Evolutionary conservation across 2,329 filamentous ascomycete genomes (phyloP).

Genomic region (Colletotrichum sp.): DNA sequence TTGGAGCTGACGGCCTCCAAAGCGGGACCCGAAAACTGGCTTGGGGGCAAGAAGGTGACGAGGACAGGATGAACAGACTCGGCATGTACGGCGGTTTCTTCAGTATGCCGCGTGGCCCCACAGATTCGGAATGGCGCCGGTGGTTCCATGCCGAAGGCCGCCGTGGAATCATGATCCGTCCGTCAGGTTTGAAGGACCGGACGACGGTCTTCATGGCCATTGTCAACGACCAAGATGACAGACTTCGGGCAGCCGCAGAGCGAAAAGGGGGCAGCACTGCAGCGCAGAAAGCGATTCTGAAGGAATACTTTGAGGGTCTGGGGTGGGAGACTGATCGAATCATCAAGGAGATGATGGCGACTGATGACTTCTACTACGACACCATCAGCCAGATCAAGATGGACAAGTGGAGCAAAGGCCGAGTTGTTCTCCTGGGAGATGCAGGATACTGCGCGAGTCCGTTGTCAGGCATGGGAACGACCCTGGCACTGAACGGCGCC

Average conservation of each 20-base stretch:
- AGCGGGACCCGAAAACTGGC: conserved; percentile 51
- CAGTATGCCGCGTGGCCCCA: conserved; percentile 35
- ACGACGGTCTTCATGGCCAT: conserved; percentile 30
- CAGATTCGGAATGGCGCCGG: conserved; percentile 26
- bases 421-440: conserved; percentile 54
- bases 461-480: conserved; percentile 54
- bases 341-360: conserved; percentile 35
- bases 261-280: conserved; percentile 25
- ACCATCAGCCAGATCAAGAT: conserved; percentile 47
- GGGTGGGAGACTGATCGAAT: conserved; percentile 51
- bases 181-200: conserved; percentile 29
- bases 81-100: conserved; percentile 43
- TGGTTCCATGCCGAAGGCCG: conserved; percentile 38
- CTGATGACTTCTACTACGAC: conserved; percentile 50
- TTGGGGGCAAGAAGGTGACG: conserved; percentile 30
- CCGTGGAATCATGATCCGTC: conserved; percentile 42
- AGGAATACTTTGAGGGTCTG: conserved; percentile 44
- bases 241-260: conserved; percentile 1
- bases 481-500: conserved; percentile 47
- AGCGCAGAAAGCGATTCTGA: conserved; percentile 43
- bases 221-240: conserved; percentile 32
- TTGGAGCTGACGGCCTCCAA: conserved; percentile 60
- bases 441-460: conserved; percentile 52
- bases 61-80: conserved; percentile 30
- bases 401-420: conserved; percentile 35